phyloP scores from a whole-genome alignment of 148 eudicot genomes.

The Persicaria tinctoria region DNA sequence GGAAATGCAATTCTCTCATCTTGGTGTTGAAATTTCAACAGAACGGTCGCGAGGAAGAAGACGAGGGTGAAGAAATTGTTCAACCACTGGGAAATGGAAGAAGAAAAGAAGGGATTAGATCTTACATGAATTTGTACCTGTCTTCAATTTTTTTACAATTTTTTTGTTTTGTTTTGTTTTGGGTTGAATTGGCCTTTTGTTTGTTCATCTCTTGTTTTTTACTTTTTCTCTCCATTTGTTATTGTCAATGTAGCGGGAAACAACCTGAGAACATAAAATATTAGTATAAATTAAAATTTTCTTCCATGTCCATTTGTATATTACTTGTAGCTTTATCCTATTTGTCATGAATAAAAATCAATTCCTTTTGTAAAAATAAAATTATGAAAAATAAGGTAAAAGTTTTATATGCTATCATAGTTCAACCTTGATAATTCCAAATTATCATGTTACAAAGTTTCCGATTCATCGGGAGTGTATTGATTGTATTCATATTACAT shows the following conservation, averaged over 20 bases:
- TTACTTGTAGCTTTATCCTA: not conserved
- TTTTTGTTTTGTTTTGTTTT: not conserved
- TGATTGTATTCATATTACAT: too few relatives aligned
- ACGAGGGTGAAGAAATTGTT: constrained; percentile 11
- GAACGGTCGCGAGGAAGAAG: constrained; percentile 22
- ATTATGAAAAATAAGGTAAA: not conserved
- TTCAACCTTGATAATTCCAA: too few relatives aligned
- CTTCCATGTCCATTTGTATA: not conserved
- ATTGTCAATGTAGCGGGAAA: constrained; percentile 14
- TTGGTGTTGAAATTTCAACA: constrained; percentile 5
- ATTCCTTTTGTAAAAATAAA: not conserved
- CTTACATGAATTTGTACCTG: not conserved
- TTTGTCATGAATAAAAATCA: not conserved
- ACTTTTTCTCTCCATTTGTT: not conserved
- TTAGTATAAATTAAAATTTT: not conserved
- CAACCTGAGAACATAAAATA: constrained; percentile 1
- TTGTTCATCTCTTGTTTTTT: not conserved
- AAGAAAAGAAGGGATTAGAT: not conserved
- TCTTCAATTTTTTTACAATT: not conserved
- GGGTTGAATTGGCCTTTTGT: not conserved
- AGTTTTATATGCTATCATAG: not conserved
- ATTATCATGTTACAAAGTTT: too few relatives aligned
- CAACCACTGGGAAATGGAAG: not conserved
- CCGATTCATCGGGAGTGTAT: too few relatives aligned
- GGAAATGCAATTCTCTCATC: not conserved